Conservation (phyloP, 345 rosid genomes). For the Eucalyptus regnans region DNA sequence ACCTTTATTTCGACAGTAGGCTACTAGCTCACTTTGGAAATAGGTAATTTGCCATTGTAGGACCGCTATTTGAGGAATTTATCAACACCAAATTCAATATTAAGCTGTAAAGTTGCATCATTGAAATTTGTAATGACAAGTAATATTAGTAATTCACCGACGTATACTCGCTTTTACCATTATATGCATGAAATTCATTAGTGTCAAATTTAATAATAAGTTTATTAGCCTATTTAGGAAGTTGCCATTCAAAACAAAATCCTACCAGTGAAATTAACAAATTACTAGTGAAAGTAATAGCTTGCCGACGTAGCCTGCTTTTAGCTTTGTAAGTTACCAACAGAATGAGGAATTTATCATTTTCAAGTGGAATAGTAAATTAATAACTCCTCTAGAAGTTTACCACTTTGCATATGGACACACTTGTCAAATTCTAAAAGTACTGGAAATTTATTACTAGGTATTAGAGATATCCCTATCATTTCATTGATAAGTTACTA, state of each 20-base stretch:
- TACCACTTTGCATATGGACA: not conserved
- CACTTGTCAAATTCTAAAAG: no score
- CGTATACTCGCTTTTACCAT: no score
- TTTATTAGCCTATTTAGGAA: no score
- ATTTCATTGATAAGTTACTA: not conserved
- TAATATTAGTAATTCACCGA: no score
- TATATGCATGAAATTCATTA: no score
- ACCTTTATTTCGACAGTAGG: no score
- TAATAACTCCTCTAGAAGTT: not conserved
- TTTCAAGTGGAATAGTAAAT: not conserved
- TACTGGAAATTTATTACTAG: not conserved
- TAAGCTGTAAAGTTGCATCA: no score
- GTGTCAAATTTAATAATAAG: no score
- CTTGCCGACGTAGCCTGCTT: not conserved
- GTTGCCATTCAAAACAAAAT: no score
- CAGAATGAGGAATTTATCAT: not conserved
- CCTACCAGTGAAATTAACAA: no score
- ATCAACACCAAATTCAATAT: not conserved
- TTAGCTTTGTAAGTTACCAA: not conserved
- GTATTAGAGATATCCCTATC: not conserved
- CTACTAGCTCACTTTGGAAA: no score
- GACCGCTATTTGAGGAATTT: not conserved
- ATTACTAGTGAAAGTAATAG: not conserved
- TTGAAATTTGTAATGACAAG: no score
- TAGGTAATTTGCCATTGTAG: not conserved